phyloP scores from a whole-genome alignment of 768 basidiomycete species.

The Multifurca ochricompacta region DNA sequence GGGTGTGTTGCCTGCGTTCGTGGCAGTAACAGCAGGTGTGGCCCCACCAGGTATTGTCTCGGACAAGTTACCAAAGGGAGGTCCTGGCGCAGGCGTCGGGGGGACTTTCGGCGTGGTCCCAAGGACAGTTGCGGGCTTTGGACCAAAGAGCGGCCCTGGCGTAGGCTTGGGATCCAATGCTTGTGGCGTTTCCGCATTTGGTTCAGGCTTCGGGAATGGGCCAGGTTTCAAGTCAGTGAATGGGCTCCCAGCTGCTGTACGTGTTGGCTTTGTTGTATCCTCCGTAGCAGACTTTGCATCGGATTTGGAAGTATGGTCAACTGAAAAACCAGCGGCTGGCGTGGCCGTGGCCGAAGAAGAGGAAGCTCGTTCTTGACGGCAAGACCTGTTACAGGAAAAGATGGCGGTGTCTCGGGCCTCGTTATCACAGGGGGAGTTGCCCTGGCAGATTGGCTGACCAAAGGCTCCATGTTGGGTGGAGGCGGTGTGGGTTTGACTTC shows the following conservation, averaged over 20 bases:
- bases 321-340: not conserved
- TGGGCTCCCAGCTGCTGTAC: not conserved
- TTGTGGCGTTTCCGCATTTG: not conserved
- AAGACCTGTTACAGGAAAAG: not conserved
- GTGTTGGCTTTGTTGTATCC: not conserved
- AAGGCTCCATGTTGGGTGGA: constrained; percentile 4
- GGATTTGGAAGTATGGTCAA: not conserved
- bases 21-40: not conserved
- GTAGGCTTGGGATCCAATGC: not conserved
- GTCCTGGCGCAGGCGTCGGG: constrained; percentile 1
- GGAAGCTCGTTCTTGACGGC: not conserved
- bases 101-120: not conserved
- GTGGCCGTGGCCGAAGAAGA: not conserved
- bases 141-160: not conserved
- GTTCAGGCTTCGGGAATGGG: constrained; percentile 5
- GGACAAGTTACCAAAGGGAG: constrained; percentile 11
- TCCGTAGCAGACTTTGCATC: not conserved
- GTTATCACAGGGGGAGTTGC: constrained; percentile 23
- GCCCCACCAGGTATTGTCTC: not conserved
- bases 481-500: constrained; percentile 5
- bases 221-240: too few relatives aligned
- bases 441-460: not conserved
- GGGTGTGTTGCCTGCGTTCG: not conserved
- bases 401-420: constrained; percentile 40
- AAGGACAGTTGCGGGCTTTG: not conserved